Evolutionary conservation across 2,329 filamentous ascomycete genomes (phyloP), one percentile per base, ranked within the genome.

Genomic region (Gliomastix tumulicola): DNA sequence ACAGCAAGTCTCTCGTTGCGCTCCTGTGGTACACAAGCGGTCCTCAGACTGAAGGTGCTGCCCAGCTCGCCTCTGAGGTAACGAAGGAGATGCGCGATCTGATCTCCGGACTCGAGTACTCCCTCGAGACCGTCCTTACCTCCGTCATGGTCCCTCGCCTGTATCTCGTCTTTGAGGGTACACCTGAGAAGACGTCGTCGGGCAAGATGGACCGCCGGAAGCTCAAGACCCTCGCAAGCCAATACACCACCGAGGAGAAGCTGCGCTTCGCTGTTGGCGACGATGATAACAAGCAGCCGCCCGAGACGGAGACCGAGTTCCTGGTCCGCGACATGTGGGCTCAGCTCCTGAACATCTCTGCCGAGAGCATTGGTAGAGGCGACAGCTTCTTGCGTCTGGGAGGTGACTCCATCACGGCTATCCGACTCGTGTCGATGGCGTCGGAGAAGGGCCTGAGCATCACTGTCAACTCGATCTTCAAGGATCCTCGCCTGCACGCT

Each of bases 121-220:
- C 33, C 21, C 20, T 37, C 15, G 21, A 18, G 12, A 22, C 31
- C 10, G 13, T 12, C 11, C 18, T 32, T 7, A 15, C 38, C 43
- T 13, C 55, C 58, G 2, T 38, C 38, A 62, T 62, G 59, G 45
- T 62, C 2, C 60, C 60, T 1, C 48, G 46, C 4, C 35, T 49
- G 4, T 60, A 48, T 41, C 19, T 62, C 6, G 43, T 48, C 3
- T 37, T 59, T 5, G 31, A 44, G 27, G 30, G 35, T 5, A 41
- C 58, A 6, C 57, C 57, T 0, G 36, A 42, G 9, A 19, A 53
- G 15, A 32, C 48, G 12, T 38, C 45, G 2, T 54, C 48, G 2
- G 42, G 44, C 6, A 62, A 62, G 41, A 39, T 54, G 18, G 53
- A 61, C 40, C 53, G 58, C 54, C 41, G 57, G 44, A 34, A 33